Evolutionary conservation across 768 basidiomycete genomes (phyloP).

Genomic region (Termitomyces sp.): DNA sequence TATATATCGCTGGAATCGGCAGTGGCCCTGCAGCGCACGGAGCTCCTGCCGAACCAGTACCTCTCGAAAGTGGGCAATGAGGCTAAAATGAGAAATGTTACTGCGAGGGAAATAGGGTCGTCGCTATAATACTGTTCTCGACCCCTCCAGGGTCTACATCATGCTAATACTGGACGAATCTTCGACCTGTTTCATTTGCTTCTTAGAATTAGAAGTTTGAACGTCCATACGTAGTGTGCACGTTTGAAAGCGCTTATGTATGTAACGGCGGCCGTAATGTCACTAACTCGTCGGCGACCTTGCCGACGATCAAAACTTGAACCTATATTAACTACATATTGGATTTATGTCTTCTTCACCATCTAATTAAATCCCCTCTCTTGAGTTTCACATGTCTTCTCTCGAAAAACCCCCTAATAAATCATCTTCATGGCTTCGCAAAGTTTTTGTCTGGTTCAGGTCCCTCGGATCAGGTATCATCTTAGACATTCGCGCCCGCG

Average conservation of each 20-base stretch:
- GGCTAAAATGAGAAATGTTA: neutral
- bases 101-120: neutral
- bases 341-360: too few relatives aligned
- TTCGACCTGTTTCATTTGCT: neutral
- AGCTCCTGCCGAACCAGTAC: neutral
- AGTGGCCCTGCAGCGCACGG: too few relatives aligned
- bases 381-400: neutral
- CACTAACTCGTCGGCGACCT: neutral
- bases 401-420: neutral
- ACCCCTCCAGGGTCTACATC: neutral
- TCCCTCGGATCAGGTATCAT: conserved; percentile 56
- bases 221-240: too few relatives aligned
- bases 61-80: too few relatives aligned
- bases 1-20: neutral
- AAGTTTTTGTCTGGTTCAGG: conserved; percentile 20
- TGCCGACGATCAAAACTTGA: neutral
- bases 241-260: neutral
- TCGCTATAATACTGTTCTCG: neutral
- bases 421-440: neutral
- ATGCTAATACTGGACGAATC: neutral
- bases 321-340: neutral
- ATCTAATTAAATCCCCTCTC: neutral
- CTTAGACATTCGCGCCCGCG: conserved; percentile 62
- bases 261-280: too few relatives aligned
- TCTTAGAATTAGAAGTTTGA: neutral